These are phyloP conservation scores for Ascomycota sp. DNA, from an alignment of 2,329 filamentous ascomycete genomes.

Conservation along the genomic window DNA sequence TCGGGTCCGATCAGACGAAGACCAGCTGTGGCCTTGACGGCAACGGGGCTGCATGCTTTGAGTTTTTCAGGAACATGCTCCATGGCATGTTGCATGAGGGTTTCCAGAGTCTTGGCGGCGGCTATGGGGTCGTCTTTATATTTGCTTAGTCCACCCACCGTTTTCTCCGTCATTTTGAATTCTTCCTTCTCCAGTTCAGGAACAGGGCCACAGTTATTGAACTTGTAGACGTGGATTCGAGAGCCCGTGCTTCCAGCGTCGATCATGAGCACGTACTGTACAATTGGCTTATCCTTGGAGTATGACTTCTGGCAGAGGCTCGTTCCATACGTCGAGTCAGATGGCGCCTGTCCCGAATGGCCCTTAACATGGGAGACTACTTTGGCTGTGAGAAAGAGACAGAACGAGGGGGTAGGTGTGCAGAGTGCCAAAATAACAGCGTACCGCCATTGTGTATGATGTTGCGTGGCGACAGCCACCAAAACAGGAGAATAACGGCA, in stretches of 20 bases:
- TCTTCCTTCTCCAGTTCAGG: slow-evolving; percentile 83
- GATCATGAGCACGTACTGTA: slow-evolving; percentile 97
- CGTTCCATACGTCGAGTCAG: slow-evolving; percentile 44
- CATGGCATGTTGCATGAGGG: slow-evolving; percentile 72
- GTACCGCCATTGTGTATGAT: slow-evolving; percentile 29
- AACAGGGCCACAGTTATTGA: slow-evolving; percentile 95
- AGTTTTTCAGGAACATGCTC: slow-evolving; percentile 68
- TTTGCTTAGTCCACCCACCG: slow-evolving; percentile 64
- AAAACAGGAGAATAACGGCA: slow-evolving; percentile 39
- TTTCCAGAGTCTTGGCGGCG: slow-evolving; percentile 76
- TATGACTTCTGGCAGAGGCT: slow-evolving; percentile 64
- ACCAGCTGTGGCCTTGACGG: slow-evolving; percentile 95
- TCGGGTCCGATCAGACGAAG: slow-evolving; percentile 70
- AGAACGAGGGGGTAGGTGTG: neutral
- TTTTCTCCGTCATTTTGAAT: slow-evolving; percentile 85
- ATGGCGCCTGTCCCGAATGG: slow-evolving; percentile 28
- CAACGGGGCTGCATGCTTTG: slow-evolving; percentile 79
- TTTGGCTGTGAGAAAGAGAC: neutral
- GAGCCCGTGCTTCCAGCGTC: slow-evolving; percentile 96
- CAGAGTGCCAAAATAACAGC: neutral
- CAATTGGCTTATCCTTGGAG: slow-evolving; percentile 75
- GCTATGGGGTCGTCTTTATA: slow-evolving; percentile 72
- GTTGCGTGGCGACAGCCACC: slow-evolving; percentile 39
- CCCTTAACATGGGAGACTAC: slow-evolving; percentile 7
- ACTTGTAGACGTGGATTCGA: slow-evolving; percentile 94